Evolutionary conservation across 768 basidiomycete species (phyloP), one percentile per base, ranked within the genome.

Genomic region (Panus rudis): DNA sequence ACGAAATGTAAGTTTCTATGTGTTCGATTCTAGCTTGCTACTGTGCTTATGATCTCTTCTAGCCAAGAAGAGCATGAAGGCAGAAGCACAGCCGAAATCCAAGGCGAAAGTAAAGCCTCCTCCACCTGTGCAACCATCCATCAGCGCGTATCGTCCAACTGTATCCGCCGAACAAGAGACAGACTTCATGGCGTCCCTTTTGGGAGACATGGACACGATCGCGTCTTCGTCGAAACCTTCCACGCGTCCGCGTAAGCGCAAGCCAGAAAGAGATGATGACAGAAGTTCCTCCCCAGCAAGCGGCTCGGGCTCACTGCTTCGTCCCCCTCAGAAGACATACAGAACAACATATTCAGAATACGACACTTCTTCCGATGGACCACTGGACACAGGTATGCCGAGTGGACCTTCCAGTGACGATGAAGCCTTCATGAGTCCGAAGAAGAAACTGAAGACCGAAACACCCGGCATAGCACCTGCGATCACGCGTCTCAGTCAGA

Each of bases 101-200:
- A 62, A 61, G 42, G 69, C 53, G 61, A 78, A 64, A 56, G 71
- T 52, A 62, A 75, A 66, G 53, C 68, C 73, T 23, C 75, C 75
- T 22, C 75, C 75, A 2, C 72, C 60, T 22, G 62, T 71, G 11
- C 69, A 73, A 11, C 77, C 80, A 2, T 75, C 81, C 10, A 83
- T 90, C 48, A 82, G 71, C 61, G 86, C 83, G 12, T 98, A 98
- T 60, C 75, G 90, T 23, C 82, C 86, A 1, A 70, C 70, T 0
- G 75, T 83, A 11, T 82, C 86, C 6, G 81, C 72, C 11, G 84
- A 81, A 40, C 78, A 92, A 53, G 96, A 97, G 60, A 71, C 76
- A 28, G 91, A 94, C 52, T 91, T 99, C 51, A 86, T 99, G 89
- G 76, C 79, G 0, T 76, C 74, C 27, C 63, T 99, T 1, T 66